Conservation (phyloP, 177 flowering plant genomes). For the Tripterygium wilfordii region DNA sequence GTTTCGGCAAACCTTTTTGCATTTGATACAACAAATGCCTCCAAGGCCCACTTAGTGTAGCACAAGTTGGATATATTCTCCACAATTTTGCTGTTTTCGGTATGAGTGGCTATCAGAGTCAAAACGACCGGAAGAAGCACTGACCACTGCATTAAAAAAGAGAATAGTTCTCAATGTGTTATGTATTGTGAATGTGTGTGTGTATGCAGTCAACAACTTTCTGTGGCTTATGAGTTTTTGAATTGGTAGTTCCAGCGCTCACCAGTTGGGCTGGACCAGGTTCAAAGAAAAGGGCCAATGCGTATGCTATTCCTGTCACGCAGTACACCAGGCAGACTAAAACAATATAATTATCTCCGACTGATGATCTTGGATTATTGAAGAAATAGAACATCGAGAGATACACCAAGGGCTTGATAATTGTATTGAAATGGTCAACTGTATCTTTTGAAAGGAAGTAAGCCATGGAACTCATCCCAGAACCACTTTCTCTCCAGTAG, state of each 20-base stretch:
- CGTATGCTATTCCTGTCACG: constrained; percentile 90
- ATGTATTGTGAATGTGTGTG: not conserved
- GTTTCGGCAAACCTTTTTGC: constrained; percentile 61
- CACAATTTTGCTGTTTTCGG: constrained; percentile 20
- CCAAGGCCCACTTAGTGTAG: constrained; percentile 87
- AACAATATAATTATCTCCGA: constrained; percentile 65
- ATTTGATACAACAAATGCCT: constrained; percentile 85
- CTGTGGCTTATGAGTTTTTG: not conserved
- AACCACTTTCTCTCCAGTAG: constrained; percentile 83
- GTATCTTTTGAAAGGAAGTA: constrained; percentile 86
- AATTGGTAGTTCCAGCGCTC: constrained; percentile 4
- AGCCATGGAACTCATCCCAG: constrained; percentile 79
- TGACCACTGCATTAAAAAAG: constrained; percentile 69
- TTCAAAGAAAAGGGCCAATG: constrained; percentile 66
- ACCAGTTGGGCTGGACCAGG: constrained; percentile 95
- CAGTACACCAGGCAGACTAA: constrained; percentile 81
- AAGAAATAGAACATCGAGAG: constrained; percentile 97
- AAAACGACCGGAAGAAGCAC: constrained; percentile 93
- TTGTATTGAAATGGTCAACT: constrained; percentile 71
- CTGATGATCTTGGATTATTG: constrained; percentile 90
- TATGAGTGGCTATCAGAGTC: constrained; percentile 75
- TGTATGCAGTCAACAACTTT: not conserved
- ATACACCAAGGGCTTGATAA: constrained; percentile 85
- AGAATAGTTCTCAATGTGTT: not conserved
- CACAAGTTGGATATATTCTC: constrained; percentile 39